Evolutionary conservation across 176 grass and related monocot genomes (phyloP), one percentile per base, ranked within the genome.

Genomic region (Aegilops tauschii): DNA sequence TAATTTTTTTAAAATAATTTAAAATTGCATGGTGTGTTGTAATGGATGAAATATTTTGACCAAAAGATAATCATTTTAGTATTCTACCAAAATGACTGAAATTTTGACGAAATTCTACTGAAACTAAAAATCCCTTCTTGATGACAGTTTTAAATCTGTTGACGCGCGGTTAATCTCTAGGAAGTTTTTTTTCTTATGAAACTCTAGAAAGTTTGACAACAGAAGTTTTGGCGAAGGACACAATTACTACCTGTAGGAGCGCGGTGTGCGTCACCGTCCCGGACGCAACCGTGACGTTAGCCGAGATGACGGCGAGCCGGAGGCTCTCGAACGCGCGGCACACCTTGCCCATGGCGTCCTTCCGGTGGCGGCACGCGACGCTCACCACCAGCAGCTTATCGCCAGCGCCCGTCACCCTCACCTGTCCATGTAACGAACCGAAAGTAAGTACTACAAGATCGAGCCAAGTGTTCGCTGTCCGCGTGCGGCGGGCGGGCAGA

Each of bases 281-380:
- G 17, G 91, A 84, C 44, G 80, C 82, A 12, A 78, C 67, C 11
- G 89, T 93, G 82, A 93, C 21, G 80, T 84, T 96, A 50, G 85
- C 73, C 0, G 91, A 77, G 71, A 96, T 76, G 69, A 93, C 70
- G 40, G 70, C 62, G 47, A 93, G 88, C 54, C 78, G 84, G n/a
- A 95, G 81, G 28, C 44, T 80, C 23, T 93, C 49, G 73, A 95
- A 40, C 29, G 88, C 77, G 44, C 81, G 71, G 70, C 91, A 93
- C 18, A 93, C 37, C 81, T 86, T 93, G 63, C 54, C 77, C 72
- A 95, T 90, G 61, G 88, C 44, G 63, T 84, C 80, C 27, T 73
- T 87, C 49, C 88, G 84, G 45, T 91, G 81, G 20, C 69, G 78
- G 86, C 91, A 95, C 12, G 84, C 50, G 18, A 95, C 63, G 77